Evolutionary conservation across 305 asterid genomes (phyloP), one percentile per base, ranked within the genome.

Genomic region (Petunia hybrid): DNA sequence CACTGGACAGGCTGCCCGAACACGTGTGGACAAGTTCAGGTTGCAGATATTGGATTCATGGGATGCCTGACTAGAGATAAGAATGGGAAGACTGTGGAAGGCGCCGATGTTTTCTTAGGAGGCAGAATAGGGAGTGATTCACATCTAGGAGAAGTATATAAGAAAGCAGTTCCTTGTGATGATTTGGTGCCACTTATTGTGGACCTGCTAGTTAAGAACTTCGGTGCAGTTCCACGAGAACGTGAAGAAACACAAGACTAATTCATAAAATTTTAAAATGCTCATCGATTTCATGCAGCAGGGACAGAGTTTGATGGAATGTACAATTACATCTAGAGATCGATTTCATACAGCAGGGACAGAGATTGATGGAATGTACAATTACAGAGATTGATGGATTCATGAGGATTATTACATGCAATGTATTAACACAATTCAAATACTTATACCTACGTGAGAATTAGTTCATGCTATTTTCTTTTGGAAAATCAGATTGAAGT

Each of bases 1-100:
- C 99, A 95, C 57, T 95, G 98, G 97, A 95, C 99, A 3, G 99
- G 98, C 2, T 95, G 99, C 89, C 97, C 99, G 0, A 95, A 95
- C 83, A 70, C 91, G 0, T 95, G 99, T 74, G 99, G 87, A 80
- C 99, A 94, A 61, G 99, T 95, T 16, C 99, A 95, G 80, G 98
- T 95, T 64, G 98, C 98, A 1, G 99, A 95, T 81, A 92, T 95
- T 13, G 99, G 99, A 84, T 94, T 95, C 89, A 95, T 95, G 99
- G 98, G 99, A 71, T 95, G 99, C 88, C 85, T 91, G 97, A 84
- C 99, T 2, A 86, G 97, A 80, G 83, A 89, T 62, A 85, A 85
- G 80, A 81, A 80, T 0, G 97, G 95, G 81, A 94, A 94, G 60
- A 42, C 83, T 2, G 99, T 95, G 4, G 99, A 95, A 79, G 99